phyloP scores from a whole-genome alignment of 805 yeast species.

The Novakomyces olei region DNA sequence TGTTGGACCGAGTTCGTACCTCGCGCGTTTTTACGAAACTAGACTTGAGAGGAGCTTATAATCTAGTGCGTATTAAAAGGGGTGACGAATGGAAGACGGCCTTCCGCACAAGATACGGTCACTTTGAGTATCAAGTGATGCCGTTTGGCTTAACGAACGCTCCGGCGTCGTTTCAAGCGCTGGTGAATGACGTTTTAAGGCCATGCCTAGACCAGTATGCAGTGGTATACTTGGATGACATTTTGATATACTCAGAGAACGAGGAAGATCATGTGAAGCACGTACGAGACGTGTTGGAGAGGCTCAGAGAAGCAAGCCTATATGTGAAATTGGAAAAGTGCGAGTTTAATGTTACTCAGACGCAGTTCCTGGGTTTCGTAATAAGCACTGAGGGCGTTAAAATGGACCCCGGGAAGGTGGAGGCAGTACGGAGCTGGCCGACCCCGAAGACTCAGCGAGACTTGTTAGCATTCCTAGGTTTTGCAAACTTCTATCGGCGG shows the following conservation, averaged over 20 bases:
- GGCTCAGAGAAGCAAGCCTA: not conserved
- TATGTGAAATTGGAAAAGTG: slow-evolving; percentile 4
- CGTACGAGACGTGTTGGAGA: not conserved
- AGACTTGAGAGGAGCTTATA: slow-evolving; percentile 7
- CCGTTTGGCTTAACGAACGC: slow-evolving; percentile 5
- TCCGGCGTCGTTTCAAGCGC: slow-evolving; percentile 3
- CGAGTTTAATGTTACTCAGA: not conserved
- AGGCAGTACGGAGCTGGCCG: not conserved
- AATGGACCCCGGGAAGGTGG: not conserved
- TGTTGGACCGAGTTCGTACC: slow-evolving; percentile 1
- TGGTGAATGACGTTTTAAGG: not conserved
- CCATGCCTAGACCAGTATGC: not conserved
- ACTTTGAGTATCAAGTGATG: slow-evolving; percentile 4
- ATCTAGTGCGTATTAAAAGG: slow-evolving; percentile 2
- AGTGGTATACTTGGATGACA: slow-evolving; percentile 4
- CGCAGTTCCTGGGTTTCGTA: slow-evolving; percentile 4
- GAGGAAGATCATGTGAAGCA: slow-evolving; percentile 7
- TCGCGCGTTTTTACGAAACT: slow-evolving; percentile 9
- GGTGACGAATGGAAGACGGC: slow-evolving; percentile 4
- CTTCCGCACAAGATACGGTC: slow-evolving; percentile 3
- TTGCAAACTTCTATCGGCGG: not conserved
- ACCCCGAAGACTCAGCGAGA: slow-evolving; percentile 1
- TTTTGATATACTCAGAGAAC: slow-evolving; percentile 2
- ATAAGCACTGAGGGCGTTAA: not conserved
- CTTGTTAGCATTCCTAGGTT: not conserved